Base-by-base conservation (phyloP, 805 yeast species). In the Yarrowia sp. region DNA sequence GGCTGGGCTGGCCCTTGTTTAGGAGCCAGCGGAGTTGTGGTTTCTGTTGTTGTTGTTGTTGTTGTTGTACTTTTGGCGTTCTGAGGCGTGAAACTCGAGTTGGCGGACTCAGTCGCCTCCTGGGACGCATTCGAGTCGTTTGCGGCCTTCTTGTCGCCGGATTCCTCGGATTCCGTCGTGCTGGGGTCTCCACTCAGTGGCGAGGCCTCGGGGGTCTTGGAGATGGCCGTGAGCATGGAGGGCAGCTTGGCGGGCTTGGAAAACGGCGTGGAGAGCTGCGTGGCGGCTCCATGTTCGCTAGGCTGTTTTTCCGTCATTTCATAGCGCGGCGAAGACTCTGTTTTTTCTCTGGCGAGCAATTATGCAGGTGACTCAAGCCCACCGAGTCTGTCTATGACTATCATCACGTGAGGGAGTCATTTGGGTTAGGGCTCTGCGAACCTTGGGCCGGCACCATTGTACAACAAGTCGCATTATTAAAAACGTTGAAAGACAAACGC, bases 391-490 rank as follows among this genome's bases (percentile, higher is more conserved):
- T 49, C 39, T n/a, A 35, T 33, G 58, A 51, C 42, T 51, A 51
- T 51, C 58, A n/a, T 51, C 58, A 51, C 58, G 58, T 51, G 58
- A 35, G 24, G 4, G 58, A 51, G 58, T 51, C 58, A 51, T 51
- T 33, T 14, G 58, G 58, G 58, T 47, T 32, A 33, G 56, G 56
- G 55, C 6, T 14, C 13, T 2, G 21, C 19, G 10, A 8, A 32
- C 35, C 16, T 32, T 32, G 13, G 13, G 5, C 33, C 13, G 10
- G n/a, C 33, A 31, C 10, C 33, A 4, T 12, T 4, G 33, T n/a
- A 31, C 10, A 29, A n/a, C n/a, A n/a, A n/a, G n/a, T n/a, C n/a
- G n/a, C n/a, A n/a, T n/a, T n/a, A n/a, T n/a, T n/a, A n/a, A n/a
- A n/a, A n/a, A n/a, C n/a, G n/a, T n/a, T n/a, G n/a, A n/a, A n/a